Base-by-base conservation (phyloP, 306 rosid species). In the Medicago lupulina region DNA sequence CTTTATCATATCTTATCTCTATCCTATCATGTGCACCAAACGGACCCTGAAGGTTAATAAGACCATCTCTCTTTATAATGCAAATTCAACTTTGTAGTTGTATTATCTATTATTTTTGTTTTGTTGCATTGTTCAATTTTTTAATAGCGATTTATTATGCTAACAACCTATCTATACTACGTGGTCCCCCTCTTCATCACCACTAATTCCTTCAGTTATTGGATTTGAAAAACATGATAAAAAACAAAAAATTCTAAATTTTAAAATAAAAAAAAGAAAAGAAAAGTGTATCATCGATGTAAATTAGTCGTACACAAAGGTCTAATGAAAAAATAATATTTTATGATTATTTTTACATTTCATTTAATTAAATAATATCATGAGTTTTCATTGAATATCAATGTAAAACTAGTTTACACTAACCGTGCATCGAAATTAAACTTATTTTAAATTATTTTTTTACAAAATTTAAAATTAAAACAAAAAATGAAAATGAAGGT, bases 151-250 rank as follows among this genome's bases (percentile, higher is more conserved):
- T 21, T 67, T 38, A 39, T 67, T 31, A 40, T 43, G 46, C 66
- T 46, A 40, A 18, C 5, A 60, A 16, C 53, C 60, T 28, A 53
- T 16, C 40, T 7, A 5, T 50, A 34, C 21, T 55, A 25, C 9
- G 9, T 70, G 77, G 79, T 34, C 74, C 70, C 77, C 75, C 14
- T 17, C 74, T 19, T 36, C 25, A 21, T 72, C 21, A 41, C 69
- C 77, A 75, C 60, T 58, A 61, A 41, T 43, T 9, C 36, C 39
- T 34, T 38, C 67, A 16, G n/a, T 75, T 74, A 74, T 39, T 50
- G 40, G 23, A 28, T 44, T 51, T 25, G 25, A 15, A 36, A 34
- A 16, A 9, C 31, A 46, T 11, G 13, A 46, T 0, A 50, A 7
- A 41, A 41, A 41, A 0, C 15, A 4, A 55, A 1, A 55, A 55